These are phyloP conservation scores for Hypoxylon sp. DNA, from an alignment of 2,329 filamentous ascomycete species.

Conservation along the genomic window DNA sequence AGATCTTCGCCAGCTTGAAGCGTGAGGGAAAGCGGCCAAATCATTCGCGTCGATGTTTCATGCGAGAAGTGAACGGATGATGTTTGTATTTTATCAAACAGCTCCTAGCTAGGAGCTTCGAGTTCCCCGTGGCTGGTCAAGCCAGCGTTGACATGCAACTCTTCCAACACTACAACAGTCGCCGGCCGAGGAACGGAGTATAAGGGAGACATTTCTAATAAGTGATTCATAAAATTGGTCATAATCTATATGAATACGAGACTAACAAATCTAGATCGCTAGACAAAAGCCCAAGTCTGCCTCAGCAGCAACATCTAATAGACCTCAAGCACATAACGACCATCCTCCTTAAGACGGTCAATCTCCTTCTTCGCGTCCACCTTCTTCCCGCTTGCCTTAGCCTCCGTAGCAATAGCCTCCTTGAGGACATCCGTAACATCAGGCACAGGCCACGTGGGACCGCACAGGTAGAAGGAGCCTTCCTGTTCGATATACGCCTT, in stretches of 20 bases:
- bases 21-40: no score
- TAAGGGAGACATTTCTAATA: neutral
- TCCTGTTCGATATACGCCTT: conserved; percentile 88
- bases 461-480: conserved; percentile 96
- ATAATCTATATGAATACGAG: conserved; percentile 10
- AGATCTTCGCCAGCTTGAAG: no score
- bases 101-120: no score
- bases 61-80: no score
- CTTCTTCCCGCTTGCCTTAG: conserved; percentile 79
- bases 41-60: no score
- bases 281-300: conserved; percentile 8
- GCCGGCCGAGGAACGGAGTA: no score
- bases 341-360: conserved; percentile 95
- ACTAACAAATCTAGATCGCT: conserved; percentile 26
- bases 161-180: no score
- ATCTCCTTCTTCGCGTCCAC: conserved; percentile 90
- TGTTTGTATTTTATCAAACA: no score
- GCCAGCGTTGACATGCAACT: no score
- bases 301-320: conserved; percentile 70
- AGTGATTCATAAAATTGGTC: neutral
- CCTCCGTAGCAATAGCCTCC: conserved; percentile 88
- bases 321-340: conserved; percentile 95
- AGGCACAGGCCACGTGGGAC: conserved; percentile 97
- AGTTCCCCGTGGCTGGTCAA: no score
- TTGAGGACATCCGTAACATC: conserved; percentile 94